A percentile compares a stretch with the other conserved stretches of the same genome.
These are phyloP conservation scores for Sedum album DNA, from an alignment of 164 flowering plant species.

Conservation along the genomic window DNA sequence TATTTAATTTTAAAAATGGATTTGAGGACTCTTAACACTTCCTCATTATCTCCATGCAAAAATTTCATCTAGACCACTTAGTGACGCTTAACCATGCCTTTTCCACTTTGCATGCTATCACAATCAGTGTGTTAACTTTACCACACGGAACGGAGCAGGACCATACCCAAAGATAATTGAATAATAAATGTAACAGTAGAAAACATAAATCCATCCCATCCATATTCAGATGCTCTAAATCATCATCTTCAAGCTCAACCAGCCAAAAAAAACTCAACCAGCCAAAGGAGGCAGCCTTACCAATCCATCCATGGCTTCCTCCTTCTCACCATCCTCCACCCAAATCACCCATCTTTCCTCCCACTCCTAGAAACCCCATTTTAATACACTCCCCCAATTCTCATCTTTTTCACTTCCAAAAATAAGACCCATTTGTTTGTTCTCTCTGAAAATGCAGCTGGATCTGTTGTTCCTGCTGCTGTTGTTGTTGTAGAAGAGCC, in stretches of 20 bases:
- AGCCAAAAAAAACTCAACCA: not conserved
- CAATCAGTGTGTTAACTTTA: too few relatives aligned
- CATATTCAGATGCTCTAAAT: not conserved
- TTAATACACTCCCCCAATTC: slow-evolving; percentile 22
- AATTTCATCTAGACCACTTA: too few relatives aligned
- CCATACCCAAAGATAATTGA: too few relatives aligned
- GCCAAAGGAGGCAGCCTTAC: too few relatives aligned
- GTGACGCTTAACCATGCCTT: too few relatives aligned
- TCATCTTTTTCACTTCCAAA: slow-evolving; percentile 12
- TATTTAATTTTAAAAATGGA: too few relatives aligned
- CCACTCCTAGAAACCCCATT: slow-evolving; percentile 22
- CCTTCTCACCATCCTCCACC: slow-evolving; percentile 37
- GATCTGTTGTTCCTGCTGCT: too few relatives aligned
- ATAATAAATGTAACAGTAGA: too few relatives aligned
- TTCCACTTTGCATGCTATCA: too few relatives aligned
- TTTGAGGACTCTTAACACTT: too few relatives aligned
- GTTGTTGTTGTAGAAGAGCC: slow-evolving; percentile 29
- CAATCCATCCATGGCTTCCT: slow-evolving; percentile 36
- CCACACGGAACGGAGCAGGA: too few relatives aligned
- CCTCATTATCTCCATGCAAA: too few relatives aligned
- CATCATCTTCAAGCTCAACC: not conserved
- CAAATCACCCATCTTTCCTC: slow-evolving; percentile 25
- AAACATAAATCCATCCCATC: not conserved
- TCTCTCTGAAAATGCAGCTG: slow-evolving; percentile 48
- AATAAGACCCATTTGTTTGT: slow-evolving; percentile 19